Evolutionary conservation across 352 stramenopile species (phyloP), one percentile per base, ranked within the genome.

Genomic region (Globisporangium recalcitrans): DNA sequence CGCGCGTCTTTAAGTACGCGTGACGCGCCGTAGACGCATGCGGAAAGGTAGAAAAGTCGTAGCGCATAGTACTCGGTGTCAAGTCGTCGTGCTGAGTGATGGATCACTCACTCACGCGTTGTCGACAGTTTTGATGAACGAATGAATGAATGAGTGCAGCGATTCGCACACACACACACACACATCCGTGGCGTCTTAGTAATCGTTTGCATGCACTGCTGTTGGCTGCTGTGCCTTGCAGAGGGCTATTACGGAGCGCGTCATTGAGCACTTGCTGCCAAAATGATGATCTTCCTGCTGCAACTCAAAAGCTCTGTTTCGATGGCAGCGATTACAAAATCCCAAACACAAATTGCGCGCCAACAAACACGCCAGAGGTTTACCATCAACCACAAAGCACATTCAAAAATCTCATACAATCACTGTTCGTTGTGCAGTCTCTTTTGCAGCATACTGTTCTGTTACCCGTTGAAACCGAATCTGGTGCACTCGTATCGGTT

Each of bases 381-480:
- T 64, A 64, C 60, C 3, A 7, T 52, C 11, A 7, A 14, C 10
- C 48, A 40, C 64, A 66, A 67, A 73, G 63, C 3, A 3, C 38
- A 5, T 55, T 60, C 34, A 21, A 51, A 46, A 8, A 21, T 26
- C 11, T 0, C 19, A 68, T 73, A 67, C 36, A 66, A 11, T 40
- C 5, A 42, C 10, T 9, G 44, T n/a, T 21, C 2, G 2, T 0
- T 44, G 44, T 14, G 26, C 44, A 49, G 0, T 47, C 1, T 2
- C 58, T 77, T 63, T 52, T 62, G 51, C 19, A 52, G 8, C n/a
- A 10, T 34, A 47, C 11, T 49, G 24, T 53, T 34, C 1, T 49
- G 64, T 69, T 64, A 58, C 66, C 52, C 36, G 24, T 53, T 34
- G 61, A 69, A 64, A 56, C 60, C 52, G 56, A 58, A 57, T 44